phyloP scores from a whole-genome alignment of 140 eudicot species.

The Stevia rebaudiana region DNA sequence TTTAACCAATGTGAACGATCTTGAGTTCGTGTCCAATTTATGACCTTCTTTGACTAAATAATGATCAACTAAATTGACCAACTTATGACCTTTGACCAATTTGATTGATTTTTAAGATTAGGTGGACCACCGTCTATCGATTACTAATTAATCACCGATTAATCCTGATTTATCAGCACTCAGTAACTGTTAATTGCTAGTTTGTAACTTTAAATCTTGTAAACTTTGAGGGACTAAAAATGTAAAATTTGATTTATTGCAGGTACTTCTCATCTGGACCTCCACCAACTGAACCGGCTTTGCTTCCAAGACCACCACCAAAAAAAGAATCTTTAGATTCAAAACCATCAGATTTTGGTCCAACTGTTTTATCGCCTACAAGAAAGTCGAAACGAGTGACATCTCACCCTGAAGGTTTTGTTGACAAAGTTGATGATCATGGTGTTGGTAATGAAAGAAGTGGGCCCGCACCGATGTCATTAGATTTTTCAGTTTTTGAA shows the following conservation, averaged over 20 bases:
- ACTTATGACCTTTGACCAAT: too few species aligned
- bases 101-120: too few species aligned
- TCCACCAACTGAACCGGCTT: slow-evolving; percentile 80
- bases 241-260: not conserved
- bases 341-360: slow-evolving; percentile 49
- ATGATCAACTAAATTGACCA: too few species aligned
- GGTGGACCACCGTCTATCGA: too few species aligned
- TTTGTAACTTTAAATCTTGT: not conserved
- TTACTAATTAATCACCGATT: too few species aligned
- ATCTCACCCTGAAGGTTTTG: slow-evolving; percentile 67
- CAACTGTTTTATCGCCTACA: slow-evolving; percentile 82
- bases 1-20: too few species aligned
- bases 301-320: slow-evolving; percentile 83
- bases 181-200: too few species aligned
- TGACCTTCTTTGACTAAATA: too few species aligned
- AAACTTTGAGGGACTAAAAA: not conserved
- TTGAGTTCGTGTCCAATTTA: too few species aligned
- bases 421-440: slow-evolving; percentile 57
- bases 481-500: slow-evolving; percentile 77
- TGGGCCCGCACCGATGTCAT: slow-evolving; percentile 76
- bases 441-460: slow-evolving; percentile 60
- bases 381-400: slow-evolving; percentile 81
- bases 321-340: slow-evolving; percentile 55
- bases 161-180: too few species aligned
- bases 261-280: slow-evolving; percentile 91